Evolutionary conservation across 805 yeast genomes (phyloP).

Genomic region (Starmerella cellae): DNA sequence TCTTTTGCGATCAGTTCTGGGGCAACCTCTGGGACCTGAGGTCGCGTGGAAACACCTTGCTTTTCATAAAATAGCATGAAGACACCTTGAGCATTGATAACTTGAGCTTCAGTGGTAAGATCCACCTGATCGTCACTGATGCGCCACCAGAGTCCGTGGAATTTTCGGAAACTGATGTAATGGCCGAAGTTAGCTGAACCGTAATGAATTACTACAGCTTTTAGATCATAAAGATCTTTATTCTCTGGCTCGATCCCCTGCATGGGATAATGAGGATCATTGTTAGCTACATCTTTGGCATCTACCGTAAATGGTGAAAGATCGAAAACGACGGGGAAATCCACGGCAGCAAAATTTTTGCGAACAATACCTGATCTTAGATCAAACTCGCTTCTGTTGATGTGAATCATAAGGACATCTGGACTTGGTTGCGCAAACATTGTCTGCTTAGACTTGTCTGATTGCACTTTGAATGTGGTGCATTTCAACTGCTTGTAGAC

Average conservation of each 20-base stretch:
- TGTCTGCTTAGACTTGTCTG: slow-evolving; percentile 74
- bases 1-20: background rate
- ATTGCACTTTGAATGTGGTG: slow-evolving; percentile 57
- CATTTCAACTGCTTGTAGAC: slow-evolving; percentile 61
- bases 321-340: slow-evolving; percentile 58
- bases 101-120: slow-evolving; percentile 68
- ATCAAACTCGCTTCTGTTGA: slow-evolving; percentile 87
- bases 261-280: slow-evolving; percentile 70
- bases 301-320: slow-evolving; percentile 57
- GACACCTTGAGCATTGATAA: slow-evolving; percentile 68
- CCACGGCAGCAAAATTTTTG: slow-evolving; percentile 72
- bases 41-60: slow-evolving; percentile 8
- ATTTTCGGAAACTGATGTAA: slow-evolving; percentile 74
- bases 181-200: slow-evolving; percentile 98
- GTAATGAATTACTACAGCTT: slow-evolving; percentile 80
- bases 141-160: slow-evolving; percentile 87
- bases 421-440: slow-evolving; percentile 67
- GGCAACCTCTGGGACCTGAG: slow-evolving; percentile 4
- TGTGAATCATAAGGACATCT: slow-evolving; percentile 54
- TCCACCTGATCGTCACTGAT: slow-evolving; percentile 82
- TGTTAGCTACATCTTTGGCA: slow-evolving; percentile 47
- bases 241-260: slow-evolving; percentile 24
- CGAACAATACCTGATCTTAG: slow-evolving; percentile 69
- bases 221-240: slow-evolving; percentile 42
- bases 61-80: slow-evolving; percentile 83